These are phyloP conservation scores for Piper longum DNA, from an alignment of 164 flowering plant genomes.

Conservation along the genomic window DNA sequence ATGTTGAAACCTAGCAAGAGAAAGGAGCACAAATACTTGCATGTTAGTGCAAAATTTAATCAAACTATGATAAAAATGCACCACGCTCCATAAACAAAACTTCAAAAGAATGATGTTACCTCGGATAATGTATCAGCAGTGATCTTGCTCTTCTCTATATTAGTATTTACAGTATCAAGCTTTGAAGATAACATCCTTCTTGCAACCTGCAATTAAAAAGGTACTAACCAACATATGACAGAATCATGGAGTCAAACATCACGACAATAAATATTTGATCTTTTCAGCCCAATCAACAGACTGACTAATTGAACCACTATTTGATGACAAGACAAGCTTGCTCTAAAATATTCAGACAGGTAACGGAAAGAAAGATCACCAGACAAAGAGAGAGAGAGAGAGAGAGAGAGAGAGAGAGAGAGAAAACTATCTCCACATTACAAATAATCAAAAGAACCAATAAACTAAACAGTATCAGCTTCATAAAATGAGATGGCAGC, in stretches of 20 bases:
- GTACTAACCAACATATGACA: neutral
- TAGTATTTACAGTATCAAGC: conserved; percentile 38
- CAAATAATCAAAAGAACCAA: no score
- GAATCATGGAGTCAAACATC: neutral
- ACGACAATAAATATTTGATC: no score
- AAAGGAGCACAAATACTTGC: neutral
- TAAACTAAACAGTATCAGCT: no score
- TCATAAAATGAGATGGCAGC: no score
- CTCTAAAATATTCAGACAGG: no score
- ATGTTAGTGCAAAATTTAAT: neutral
- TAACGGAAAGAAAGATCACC: no score
- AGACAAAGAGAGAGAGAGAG: no score
- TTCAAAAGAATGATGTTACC: conserved; percentile 21
- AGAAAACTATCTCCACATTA: conserved; percentile 1
- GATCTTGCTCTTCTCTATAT: conserved; percentile 34
- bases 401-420: no score
- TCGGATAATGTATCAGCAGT: conserved; percentile 37
- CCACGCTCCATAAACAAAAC: conserved; percentile 3
- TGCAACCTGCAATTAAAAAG: conserved; percentile 28
- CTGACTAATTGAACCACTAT: no score
- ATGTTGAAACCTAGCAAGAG: conserved; percentile 25
- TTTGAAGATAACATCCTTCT: conserved; percentile 44
- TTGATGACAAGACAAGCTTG: neutral
- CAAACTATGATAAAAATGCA: conserved; percentile 1
- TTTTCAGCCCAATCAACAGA: no score